Base-by-base conservation (phyloP, 2,329 filamentous ascomycete genomes). In the Drechslerella stenobrocha region DNA sequence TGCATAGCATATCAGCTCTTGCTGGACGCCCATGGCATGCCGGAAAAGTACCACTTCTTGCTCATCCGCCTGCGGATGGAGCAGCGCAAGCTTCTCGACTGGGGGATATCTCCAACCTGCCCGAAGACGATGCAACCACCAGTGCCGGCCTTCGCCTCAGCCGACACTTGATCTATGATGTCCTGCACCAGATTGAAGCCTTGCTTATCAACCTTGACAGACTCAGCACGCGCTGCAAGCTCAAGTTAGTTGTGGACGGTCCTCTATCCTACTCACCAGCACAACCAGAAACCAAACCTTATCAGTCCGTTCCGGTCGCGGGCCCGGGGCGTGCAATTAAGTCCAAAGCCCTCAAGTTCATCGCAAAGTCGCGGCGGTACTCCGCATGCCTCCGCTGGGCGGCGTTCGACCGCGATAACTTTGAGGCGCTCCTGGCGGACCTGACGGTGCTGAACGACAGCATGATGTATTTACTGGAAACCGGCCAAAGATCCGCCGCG, bases 61-160 rank as follows among this genome's bases (percentile, higher is more conserved):
- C 34, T 35, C 23, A 24, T 55, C 23, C 35, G 51, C n/a, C 51
- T 55, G 32, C 51, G 34, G 22, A 55, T 55, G 51, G 51, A 55
- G 28, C 51, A 55, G 51, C 51, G 32, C 51, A 55, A 55, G 40
- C 51, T 55, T 23, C 51, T 55, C 37, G 24, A 55, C 51, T 55
- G 51, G 51, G 51, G 37, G 23, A 37, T 24, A 46, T 46, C 20
- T 23, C 24, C 11, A 55, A 55, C 37, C 23, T 55, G 24, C 45
- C 51, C 24, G 51, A 55, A 32, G 37, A 46, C 37, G 51, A 55
- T 15, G 32, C 37, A 24, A 22, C 51, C 22, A 55, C 45, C 15
- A 26, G 15, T 45, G 20, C 5, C 4, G 26, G 37, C 26, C 37
- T 55, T 32, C 37, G 37, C 32, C 22, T 30, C 23, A 44, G 40